Conservation (phyloP, 208 protist species). For the Wallacemonas sp. region DNA sequence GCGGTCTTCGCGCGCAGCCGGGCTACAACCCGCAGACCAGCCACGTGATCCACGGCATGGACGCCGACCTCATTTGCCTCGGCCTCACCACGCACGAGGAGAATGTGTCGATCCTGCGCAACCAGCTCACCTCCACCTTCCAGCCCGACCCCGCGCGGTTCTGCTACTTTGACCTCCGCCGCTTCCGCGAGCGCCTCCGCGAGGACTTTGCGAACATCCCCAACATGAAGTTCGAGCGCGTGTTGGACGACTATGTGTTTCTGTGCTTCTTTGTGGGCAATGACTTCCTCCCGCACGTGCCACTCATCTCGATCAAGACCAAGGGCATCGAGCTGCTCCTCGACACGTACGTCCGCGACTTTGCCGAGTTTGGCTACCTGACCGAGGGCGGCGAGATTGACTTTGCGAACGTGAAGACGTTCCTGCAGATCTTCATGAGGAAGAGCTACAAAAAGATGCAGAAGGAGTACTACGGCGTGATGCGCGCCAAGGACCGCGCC, state of each 20-base stretch:
- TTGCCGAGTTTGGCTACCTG: slow-evolving; percentile 77
- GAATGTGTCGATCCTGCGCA: slow-evolving; percentile 97
- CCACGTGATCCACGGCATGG: slow-evolving; percentile 99
- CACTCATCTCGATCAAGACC: slow-evolving; percentile 97
- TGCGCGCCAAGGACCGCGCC: slow-evolving; percentile 64
- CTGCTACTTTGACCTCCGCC: slow-evolving; percentile 87
- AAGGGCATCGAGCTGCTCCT: slow-evolving; percentile 96
- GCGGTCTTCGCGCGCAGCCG: slow-evolving; percentile 78
- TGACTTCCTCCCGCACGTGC: slow-evolving; percentile 99
- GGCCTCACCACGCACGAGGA: slow-evolving; percentile 98
- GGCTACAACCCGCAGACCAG: slow-evolving; percentile 96
- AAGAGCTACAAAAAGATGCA: slow-evolving; percentile 55
- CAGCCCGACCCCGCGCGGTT: slow-evolving; percentile 75
- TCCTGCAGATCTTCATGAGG: slow-evolving; percentile 64
- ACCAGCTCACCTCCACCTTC: slow-evolving; percentile 94
- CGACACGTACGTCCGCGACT: slow-evolving; percentile 84
- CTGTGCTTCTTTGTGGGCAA: slow-evolving; percentile 99
- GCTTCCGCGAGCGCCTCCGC: slow-evolving; percentile 70
- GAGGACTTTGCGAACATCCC: slow-evolving; percentile 80
- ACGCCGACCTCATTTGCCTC: slow-evolving; percentile 99
- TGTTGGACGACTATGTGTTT: slow-evolving; percentile 99
- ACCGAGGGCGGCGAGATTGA: slow-evolving; percentile 87
- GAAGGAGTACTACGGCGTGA: slow-evolving; percentile 61
- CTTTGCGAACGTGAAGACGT: slow-evolving; percentile 55
- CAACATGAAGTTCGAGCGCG: slow-evolving; percentile 95